Base-by-base conservation (phyloP, 1,139 yeast species). In the Martiniozyma asiatica region DNA sequence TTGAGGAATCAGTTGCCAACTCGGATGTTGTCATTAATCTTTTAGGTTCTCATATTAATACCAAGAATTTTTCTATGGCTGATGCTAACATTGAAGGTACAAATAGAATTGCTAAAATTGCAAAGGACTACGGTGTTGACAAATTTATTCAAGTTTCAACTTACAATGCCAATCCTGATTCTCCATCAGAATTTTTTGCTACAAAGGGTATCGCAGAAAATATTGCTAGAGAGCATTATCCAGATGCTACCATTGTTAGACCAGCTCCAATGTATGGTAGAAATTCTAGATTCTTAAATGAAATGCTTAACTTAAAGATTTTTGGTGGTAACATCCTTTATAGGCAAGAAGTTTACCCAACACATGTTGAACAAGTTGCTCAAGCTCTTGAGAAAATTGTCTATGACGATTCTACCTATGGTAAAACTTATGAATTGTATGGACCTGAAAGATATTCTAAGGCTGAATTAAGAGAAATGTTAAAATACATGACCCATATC, bases 11-110 rank as follows among this genome's bases (percentile, higher is more conserved):
- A 8, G 85, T 82, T 30, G 77, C 77, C 41, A 75, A 78, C 56
- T 76, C 92, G 5, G 94, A 82, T 51, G 77, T 82, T 36, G 94
- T 82, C 9, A 74, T 63, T 60, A 82, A 82, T 59, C 64, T 82
- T 55, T 65, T 82, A 39, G 94, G 94, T 30, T 71, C 80, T 26
- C 84, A 79, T 51, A 73, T 70, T 53, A 63, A 68, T 50, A 80
- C 94, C 46, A 82, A 79, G 61, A 80, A 78, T 61, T 80, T 80
- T 58, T 51, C 72, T 32, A 79, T 77, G 77, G 81, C 85, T 26
- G 93, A 82, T 50, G 76, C 80, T 38, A 80, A 82, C 53, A 76
- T 82, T 38, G 93, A 76, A 44, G 73, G 78, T 27, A 67, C 93
- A 24, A 71, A 73, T 53, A 68, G 94, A 54, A 76, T 82, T 43